Percentiles rank a stretch among this genome's conserved stretches.
Evolutionary conservation across 352 stramenopile species (phyloP).

Genomic region (Globisporangium cylindrosporum): DNA sequence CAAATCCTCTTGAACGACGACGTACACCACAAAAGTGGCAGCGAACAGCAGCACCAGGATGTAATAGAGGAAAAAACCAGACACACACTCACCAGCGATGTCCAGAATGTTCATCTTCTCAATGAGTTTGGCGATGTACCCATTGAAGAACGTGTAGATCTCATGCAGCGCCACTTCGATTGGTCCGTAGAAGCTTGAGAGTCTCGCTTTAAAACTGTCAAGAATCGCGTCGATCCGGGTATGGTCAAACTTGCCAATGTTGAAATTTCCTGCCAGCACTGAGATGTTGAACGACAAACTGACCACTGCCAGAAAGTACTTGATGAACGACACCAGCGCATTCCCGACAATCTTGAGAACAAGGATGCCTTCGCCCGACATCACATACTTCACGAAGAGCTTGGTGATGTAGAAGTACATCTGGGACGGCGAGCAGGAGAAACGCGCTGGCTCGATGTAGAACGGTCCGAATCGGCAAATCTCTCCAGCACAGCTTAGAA

Average conservation of each 20-base stretch:
- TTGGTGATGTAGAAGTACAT: conserved; percentile 20
- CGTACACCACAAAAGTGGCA: conserved; percentile 46
- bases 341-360: conserved; percentile 26
- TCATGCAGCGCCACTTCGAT: conserved; percentile 22
- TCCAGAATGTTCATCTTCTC: conserved; percentile 29
- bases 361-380: conserved; percentile 31
- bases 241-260: conserved; percentile 19
- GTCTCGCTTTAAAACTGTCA: conserved; percentile 16
- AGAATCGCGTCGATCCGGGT: conserved; percentile 20
- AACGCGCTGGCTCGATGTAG: conserved; percentile 25
- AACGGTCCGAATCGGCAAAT: conserved; percentile 54
- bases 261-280: conserved; percentile 39
- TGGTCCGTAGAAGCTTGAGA: conserved; percentile 27
- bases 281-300: conserved; percentile 67
- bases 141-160: conserved; percentile 39
- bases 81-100: conserved; percentile 30
- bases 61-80: conserved; percentile 35
- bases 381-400: conserved; percentile 13
- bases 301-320: conserved; percentile 51
- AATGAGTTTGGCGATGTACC: conserved; percentile 32
- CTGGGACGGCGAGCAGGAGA: conserved; percentile 26
- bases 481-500: conserved; percentile 29
- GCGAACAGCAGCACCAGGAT: conserved; percentile 31
- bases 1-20: conserved; percentile 60
- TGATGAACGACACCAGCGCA: conserved; percentile 26